Percentiles rank a stretch among this genome's conserved stretches.
Conservation (phyloP, 306 rosid species). For the Trifolium pratense region DNA sequence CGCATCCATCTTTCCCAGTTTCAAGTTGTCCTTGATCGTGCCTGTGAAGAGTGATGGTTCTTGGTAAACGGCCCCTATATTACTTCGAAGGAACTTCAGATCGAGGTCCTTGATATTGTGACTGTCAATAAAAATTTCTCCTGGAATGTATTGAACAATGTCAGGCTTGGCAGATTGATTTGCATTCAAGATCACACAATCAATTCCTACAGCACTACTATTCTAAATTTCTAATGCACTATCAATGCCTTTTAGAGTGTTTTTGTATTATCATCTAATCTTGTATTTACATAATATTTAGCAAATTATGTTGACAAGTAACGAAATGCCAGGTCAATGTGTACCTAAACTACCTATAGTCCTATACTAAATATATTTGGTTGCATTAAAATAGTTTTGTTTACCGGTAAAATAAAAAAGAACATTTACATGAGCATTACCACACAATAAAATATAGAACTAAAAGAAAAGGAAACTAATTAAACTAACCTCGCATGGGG, state of each 20-base stretch:
- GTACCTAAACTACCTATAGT: neutral
- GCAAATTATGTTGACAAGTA: neutral
- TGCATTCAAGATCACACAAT: constrained; percentile 22
- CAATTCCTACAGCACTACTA: constrained; percentile 14
- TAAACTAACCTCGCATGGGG: constrained; percentile 58
- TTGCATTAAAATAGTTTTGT: neutral
- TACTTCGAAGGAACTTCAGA: constrained; percentile 73
- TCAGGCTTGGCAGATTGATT: constrained; percentile 32
- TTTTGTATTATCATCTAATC: constrained; percentile 3
- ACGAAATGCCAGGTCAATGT: neutral
- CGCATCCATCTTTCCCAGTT: constrained; percentile 74
- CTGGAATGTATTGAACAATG: constrained; percentile 47
- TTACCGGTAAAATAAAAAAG: neutral
- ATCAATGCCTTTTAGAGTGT: neutral
- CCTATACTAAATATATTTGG: neutral
- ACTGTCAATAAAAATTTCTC: constrained; percentile 69
- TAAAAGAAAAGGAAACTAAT: constrained; percentile 3
- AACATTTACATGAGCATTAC: neutral
- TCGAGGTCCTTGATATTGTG: constrained; percentile 70
- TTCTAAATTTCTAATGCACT: constrained; percentile 11
- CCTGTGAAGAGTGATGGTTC: constrained; percentile 82
- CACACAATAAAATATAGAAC: neutral
- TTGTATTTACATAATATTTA: neutral
- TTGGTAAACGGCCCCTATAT: constrained; percentile 79
- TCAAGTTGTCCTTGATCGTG: constrained; percentile 74